Evolutionary conservation across 805 yeast species (phyloP), one percentile per base, ranked within the genome.

Genomic region (Pichia phayaonensis): DNA sequence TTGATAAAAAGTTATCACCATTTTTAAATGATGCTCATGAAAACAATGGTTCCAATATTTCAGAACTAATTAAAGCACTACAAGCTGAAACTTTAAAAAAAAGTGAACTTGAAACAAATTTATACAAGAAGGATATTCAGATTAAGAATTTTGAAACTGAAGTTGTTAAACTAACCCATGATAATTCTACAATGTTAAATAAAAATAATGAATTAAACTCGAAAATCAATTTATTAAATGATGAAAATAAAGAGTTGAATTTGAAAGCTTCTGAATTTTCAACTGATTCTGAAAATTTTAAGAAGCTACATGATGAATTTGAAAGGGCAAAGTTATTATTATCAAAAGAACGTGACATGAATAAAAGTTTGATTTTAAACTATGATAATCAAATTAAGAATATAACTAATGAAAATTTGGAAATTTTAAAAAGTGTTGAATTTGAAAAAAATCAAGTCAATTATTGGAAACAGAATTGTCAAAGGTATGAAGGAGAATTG

Each of bases 291-390:
- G 38, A 40, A 15, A 20, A 10, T 11, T 34, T 26, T 20, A 27
- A 26, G 20, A 31, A 43, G 4, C 23, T 21, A 15, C 27, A 34
- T n/a, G n/a, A 13, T 40, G 44, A 48, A 13, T 40, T 44, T 16
- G 41, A 40, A n/a, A 48, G 40, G 34, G 45, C 40, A 34, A 40
- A 24, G 16, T 16, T 29, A 7, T 27, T 44, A 29, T 21, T 44
- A 18, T 23, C 21, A 6, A 48, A 48, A 23, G 51, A 48, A 18
- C 20, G 31, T 23, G 51, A 48, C 31, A 5, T 44, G 21, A 46
- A 48, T 34, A 44, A 24, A 20, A 22, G 18, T 8, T 8, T 44
- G 7, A 26, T 48, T n/a, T 10, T 18, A n/a, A 40, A 44, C 20
- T 44, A 50, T 39, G 42, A 39, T 20, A 22, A 3, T 3, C 47